These are phyloP conservation scores for Colletotrichum sp. DNA, from an alignment of 2,329 filamentous ascomycete genomes.

Conservation along the genomic window DNA sequence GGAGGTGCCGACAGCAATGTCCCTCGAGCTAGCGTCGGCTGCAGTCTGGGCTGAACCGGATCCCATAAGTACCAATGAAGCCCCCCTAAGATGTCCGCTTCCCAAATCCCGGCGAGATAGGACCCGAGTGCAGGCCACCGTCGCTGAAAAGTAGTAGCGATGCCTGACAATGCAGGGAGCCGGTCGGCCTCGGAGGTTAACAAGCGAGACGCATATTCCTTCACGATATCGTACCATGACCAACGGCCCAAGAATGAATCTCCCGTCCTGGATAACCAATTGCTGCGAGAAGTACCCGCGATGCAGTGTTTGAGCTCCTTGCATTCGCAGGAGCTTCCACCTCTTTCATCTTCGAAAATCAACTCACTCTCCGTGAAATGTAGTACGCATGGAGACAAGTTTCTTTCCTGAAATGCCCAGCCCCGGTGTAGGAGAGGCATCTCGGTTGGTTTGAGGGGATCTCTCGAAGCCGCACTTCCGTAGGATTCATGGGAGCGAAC, in stretches of 20 bases:
- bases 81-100: rapidly evolving
- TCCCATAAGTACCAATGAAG: rapidly evolving
- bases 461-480: rapidly evolving
- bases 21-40: neutral
- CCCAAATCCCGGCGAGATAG: rapidly evolving
- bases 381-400: rapidly evolving
- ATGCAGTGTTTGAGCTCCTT: rapidly evolving
- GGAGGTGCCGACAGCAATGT: neutral
- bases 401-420: neutral
- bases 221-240: rapidly evolving
- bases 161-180: neutral
- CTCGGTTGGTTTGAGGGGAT: no score
- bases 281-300: rapidly evolving
- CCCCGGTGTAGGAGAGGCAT: neutral
- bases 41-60: neutral
- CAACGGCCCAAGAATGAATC: rapidly evolving
- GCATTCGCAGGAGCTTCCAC: rapidly evolving
- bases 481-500: rapidly evolving
- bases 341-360: rapidly evolving
- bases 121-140: rapidly evolving
- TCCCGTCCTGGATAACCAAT: rapidly evolving
- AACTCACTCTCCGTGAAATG: neutral
- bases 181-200: neutral
- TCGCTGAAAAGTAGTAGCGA: neutral
- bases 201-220: rapidly evolving